Conservation (phyloP, 805 yeast species). For the Jamesozyma lodderae region DNA sequence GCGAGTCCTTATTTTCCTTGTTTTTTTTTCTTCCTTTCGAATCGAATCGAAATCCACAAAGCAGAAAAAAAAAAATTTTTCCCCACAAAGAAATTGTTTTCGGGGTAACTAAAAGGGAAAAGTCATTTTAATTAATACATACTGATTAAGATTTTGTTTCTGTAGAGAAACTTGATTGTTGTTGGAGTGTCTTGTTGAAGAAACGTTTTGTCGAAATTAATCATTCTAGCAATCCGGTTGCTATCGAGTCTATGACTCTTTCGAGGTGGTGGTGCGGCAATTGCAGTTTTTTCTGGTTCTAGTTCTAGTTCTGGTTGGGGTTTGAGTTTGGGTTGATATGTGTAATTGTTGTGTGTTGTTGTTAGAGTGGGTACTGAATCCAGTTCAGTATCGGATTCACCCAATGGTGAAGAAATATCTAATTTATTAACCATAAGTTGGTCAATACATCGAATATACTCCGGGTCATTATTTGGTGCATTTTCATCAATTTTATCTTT, state of each 20-base stretch:
- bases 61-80: no score
- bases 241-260: conserved; percentile 2
- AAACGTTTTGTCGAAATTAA: conserved; percentile 8
- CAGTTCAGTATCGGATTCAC: no score
- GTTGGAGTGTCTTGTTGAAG: background rate
- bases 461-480: conserved; percentile 6
- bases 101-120: no score
- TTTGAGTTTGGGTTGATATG: no score
- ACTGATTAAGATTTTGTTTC: background rate
- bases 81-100: no score
- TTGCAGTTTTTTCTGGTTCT: background rate
- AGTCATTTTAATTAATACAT: background rate
- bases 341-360: no score
- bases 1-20: no score
- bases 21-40: no score
- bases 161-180: background rate
- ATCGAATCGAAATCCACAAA: no score
- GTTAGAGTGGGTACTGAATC: no score
- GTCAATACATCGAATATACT: conserved; percentile 1
- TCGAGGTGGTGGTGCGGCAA: background rate
- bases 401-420: background rate
- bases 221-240: conserved; percentile 8
- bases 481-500: conserved; percentile 2
- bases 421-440: background rate
- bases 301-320: no score